Percentiles rank a stretch among this genome's conserved stretches.
Evolutionary conservation across 352 stramenopile species (phyloP).

Genomic region (Phytophthora ohioensis): DNA sequence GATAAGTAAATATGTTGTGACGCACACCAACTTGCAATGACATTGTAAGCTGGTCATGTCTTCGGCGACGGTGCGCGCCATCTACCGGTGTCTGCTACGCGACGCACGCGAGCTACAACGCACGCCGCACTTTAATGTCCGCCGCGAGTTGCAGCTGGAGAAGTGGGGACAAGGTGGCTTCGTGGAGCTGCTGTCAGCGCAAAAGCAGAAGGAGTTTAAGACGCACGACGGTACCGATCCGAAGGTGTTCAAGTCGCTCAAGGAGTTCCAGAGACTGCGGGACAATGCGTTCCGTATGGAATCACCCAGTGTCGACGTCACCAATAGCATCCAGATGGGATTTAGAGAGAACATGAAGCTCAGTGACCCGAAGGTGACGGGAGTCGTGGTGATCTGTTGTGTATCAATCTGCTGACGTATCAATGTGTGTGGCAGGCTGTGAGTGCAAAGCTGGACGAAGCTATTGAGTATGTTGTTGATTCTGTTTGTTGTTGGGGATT

Average conservation of each 20-base stretch:
- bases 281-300: constrained; percentile 49
- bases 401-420: constrained; percentile 8
- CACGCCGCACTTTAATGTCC: constrained; percentile 70
- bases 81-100: constrained; percentile 77
- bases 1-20: neutral
- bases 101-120: constrained; percentile 63
- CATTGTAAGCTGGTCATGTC: constrained; percentile 33
- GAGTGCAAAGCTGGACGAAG: constrained; percentile 69
- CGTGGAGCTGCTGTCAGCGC: constrained; percentile 35
- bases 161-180: constrained; percentile 73
- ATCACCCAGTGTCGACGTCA: constrained; percentile 39
- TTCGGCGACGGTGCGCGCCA: constrained; percentile 52
- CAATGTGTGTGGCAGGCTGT: constrained; percentile 35
- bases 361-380: constrained; percentile 47
- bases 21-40: constrained; percentile 3
- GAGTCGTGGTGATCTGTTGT: neutral
- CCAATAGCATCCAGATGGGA: constrained; percentile 45
- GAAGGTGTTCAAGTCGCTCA: constrained; percentile 47
- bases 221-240: constrained; percentile 17
- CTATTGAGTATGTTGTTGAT: constrained; percentile 52
- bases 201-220: constrained; percentile 16
- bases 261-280: constrained; percentile 52
- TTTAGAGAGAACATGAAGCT: constrained; percentile 59
- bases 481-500: neutral
- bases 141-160: constrained; percentile 59